Evolutionary conservation across 1,284 basidiomycete species (phyloP).

Genomic region (Ganoderma leucocontextum): DNA sequence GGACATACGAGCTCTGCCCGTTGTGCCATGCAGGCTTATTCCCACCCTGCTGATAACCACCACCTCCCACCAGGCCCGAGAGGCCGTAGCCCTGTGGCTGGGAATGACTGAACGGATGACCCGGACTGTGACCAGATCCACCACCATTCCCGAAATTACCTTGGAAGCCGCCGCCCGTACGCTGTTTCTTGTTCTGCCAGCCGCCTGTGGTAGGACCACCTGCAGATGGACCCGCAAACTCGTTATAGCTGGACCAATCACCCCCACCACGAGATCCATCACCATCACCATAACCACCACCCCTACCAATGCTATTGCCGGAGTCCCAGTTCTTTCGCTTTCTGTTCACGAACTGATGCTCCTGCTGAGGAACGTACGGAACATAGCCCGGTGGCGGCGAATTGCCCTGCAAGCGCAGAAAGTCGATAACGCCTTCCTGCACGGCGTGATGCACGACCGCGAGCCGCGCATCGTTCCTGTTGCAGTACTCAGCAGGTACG

Average conservation of each 20-base stretch:
- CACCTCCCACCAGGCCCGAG: neutral
- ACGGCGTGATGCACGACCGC: conserved; percentile 61
- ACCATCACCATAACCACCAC: neutral
- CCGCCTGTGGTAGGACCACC: conserved; percentile 5
- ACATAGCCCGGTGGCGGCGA: conserved; percentile 44
- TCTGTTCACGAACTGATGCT: conserved; percentile 19
- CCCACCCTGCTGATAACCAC: neutral
- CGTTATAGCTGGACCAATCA: conserved; percentile 17
- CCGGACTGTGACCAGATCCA: neutral
- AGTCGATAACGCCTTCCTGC: conserved; percentile 62
- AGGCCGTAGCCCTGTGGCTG: neutral
- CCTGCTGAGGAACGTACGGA: conserved; percentile 25
- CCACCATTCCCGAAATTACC: neutral
- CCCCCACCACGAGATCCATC: neutral
- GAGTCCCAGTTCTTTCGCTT: conserved; percentile 36
- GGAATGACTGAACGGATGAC: neutral
- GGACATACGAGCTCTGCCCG: conserved; percentile 9
- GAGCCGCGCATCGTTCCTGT: conserved; percentile 65
- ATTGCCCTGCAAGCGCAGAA: conserved; percentile 58
- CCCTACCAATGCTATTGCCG: conserved; percentile 1
- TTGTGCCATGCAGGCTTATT: neutral
- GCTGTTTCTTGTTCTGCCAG: conserved; percentile 29
- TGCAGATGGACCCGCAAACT: neutral
- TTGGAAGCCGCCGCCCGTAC: conserved; percentile 6
- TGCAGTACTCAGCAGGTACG: conserved; percentile 58